Base-by-base conservation (phyloP, 2,329 filamentous ascomycete species). In the Aspergillus brunneoviolaceus region DNA sequence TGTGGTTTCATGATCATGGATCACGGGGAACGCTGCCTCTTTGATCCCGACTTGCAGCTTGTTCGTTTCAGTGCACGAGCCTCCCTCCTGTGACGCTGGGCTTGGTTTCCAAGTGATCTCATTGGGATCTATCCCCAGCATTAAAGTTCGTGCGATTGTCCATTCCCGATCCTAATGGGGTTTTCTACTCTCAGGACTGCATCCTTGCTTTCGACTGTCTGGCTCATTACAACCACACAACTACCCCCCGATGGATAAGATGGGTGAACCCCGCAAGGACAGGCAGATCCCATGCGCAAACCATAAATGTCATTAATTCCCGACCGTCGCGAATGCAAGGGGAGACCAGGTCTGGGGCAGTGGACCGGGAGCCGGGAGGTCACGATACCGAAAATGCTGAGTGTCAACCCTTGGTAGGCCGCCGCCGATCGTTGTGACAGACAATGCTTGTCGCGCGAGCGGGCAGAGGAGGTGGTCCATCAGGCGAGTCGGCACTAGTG, bases 341-440 rank as follows among this genome's bases (percentile, higher is more conserved):
- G 42, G 39, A 50, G 27, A n/a, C 5, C 7, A 14, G 14, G n/a
- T 29, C 14, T 5, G 23, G 25, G 23, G 12, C 23, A 29, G 23
- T 29, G 49, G 23, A 25, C 21, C 47, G 21, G 25, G 49, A 49
- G 11, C 47, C 47, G 11, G 14, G 27, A 55, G 23, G 53, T 16
- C 39, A 42, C 53, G 48, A 48, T 19, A 47, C 14, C 12, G 49
- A 51, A 31, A 19, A 35, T 52, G 21, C 21, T 35, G 35, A 42
- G 39, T 55, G 52, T 55, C 53, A 55, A 48, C n/a, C 53, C 53
- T 49, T 55, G 53, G 42, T 55, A 21, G 27, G 19, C 23, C 51
- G 4, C 39, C 42, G 53, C 19, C 27, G 53, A 55, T 55, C 53
- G 7, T 23, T 21, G 27, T 29, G 42, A 42, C 39, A 42, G 11